phyloP scores from a whole-genome alignment of 176 grass and related monocot species.

The Cenchrus fungigraminus region DNA sequence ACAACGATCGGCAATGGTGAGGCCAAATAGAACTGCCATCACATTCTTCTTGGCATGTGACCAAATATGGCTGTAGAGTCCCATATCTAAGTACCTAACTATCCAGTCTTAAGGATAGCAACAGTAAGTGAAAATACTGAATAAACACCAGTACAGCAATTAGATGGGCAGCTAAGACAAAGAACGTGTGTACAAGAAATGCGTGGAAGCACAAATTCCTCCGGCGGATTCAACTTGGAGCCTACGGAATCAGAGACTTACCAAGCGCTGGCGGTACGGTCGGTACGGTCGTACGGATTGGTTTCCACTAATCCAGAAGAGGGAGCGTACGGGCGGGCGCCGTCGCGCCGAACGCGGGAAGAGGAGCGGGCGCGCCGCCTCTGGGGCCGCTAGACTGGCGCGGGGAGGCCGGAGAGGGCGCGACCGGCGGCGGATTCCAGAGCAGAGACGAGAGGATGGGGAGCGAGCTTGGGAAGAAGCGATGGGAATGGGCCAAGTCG shows the following conservation, averaged over 20 bases:
- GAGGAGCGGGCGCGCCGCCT: no score
- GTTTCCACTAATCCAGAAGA: neutral
- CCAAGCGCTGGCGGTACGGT: neutral
- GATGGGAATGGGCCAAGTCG: no score
- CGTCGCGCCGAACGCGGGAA: no score
- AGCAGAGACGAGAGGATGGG: no score
- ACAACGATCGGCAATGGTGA: slow-evolving; percentile 72
- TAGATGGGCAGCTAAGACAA: neutral
- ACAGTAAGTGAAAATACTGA: neutral
- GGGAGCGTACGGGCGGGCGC: neutral
- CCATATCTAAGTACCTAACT: slow-evolving; percentile 48
- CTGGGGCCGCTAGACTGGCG: no score
- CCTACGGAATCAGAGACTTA: neutral
- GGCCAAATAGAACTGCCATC: slow-evolving; percentile 33
- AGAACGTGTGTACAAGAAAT: no score
- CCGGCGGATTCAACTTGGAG: neutral
- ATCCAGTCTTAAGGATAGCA: neutral
- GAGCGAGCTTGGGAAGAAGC: no score
- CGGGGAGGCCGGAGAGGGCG: no score
- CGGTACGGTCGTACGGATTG: neutral
- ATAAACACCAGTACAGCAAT: neutral
- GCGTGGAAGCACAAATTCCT: neutral
- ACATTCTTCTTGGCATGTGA: slow-evolving; percentile 48
- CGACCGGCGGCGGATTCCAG: no score
- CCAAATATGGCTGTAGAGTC: slow-evolving; percentile 38